Percentiles rank a stretch among this genome's conserved stretches.
Evolutionary conservation across 768 basidiomycete species (phyloP).

Genomic region (Crucibulum laeve): DNA sequence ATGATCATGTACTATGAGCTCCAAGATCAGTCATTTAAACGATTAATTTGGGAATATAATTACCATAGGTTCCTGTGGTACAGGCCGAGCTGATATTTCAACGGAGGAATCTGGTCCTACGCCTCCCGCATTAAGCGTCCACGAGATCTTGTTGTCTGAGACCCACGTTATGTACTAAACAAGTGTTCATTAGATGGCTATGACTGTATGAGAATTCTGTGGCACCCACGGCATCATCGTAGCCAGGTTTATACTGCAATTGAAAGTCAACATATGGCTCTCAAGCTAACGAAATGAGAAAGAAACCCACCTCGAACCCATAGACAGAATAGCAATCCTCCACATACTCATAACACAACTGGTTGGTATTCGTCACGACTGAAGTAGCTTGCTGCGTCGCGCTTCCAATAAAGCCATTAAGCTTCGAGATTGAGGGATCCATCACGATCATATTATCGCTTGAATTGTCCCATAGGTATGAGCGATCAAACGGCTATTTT

Average conservation of each 20-base stretch:
- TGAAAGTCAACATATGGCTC: slow-evolving; percentile 11
- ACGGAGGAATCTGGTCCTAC: slow-evolving; percentile 54
- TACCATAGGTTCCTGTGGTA: slow-evolving; percentile 85
- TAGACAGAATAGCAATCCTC: slow-evolving; percentile 63
- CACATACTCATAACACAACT: slow-evolving; percentile 59
- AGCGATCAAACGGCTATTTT: slow-evolving; percentile 62
- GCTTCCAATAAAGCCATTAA: slow-evolving; percentile 66
- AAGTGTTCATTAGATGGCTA: neutral
- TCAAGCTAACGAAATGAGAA: slow-evolving; percentile 12
- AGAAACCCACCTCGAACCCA: slow-evolving; percentile 58
- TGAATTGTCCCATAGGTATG: slow-evolving; percentile 64
- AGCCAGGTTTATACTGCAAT: slow-evolving; percentile 35
- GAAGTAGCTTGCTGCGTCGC: slow-evolving; percentile 75
- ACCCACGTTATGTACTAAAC: slow-evolving; percentile 79
- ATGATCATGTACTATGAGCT: slow-evolving; percentile 72
- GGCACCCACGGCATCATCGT: slow-evolving; percentile 50
- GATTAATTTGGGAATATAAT: neutral
- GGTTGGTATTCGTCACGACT: slow-evolving; percentile 63
- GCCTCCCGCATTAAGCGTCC: slow-evolving; percentile 70
- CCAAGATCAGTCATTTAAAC: neutral
- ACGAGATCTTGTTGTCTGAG: slow-evolving; percentile 54
- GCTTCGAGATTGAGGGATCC: slow-evolving; percentile 46
- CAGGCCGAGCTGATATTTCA: slow-evolving; percentile 56
- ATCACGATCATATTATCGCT: slow-evolving; percentile 49
- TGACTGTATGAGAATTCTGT: neutral